A percentile compares a stretch with the other conserved stretches of the same genome.
Conservation (phyloP, 2,329 filamentous ascomycete genomes). For the Xylariaceae sp. region DNA sequence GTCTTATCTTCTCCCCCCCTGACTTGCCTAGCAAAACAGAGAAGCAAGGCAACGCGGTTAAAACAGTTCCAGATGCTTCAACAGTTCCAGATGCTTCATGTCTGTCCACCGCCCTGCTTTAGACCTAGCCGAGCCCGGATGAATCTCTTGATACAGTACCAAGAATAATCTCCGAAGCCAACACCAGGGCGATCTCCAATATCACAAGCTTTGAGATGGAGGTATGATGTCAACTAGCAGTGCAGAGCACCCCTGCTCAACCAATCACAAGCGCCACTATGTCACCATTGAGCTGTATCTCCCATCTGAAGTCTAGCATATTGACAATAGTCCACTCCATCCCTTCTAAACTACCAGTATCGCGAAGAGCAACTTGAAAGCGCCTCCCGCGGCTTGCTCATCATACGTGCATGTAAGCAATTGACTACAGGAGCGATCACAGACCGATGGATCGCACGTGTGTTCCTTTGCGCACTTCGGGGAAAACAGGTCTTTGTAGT, state of each 20-base stretch:
- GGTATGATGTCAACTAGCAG: constrained; percentile 19
- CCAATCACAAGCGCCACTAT: constrained; percentile 3
- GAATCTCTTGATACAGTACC: too few species aligned
- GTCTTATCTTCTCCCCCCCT: too few species aligned
- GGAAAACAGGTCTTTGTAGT: not conserved
- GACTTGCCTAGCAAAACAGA: too few species aligned
- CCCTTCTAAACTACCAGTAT: not conserved
- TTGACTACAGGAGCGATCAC: not conserved
- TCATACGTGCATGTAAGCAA: not conserved
- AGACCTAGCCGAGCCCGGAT: too few species aligned
- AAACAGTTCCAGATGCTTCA: too few species aligned
- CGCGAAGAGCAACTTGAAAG: constrained; percentile 7
- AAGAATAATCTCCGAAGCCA: too few species aligned
- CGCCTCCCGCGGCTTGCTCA: constrained; percentile 14
- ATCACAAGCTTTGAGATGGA: not conserved
- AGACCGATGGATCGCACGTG: not conserved
- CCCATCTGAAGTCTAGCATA: not conserved
- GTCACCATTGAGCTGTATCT: not conserved
- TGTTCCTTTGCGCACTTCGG: not conserved
- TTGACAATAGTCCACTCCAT: too few species aligned
- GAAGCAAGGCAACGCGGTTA: too few species aligned
- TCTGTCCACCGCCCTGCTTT: too few species aligned
- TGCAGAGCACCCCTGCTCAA: not conserved
- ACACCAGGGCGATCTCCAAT: constrained; percentile 1
- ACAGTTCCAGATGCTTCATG: too few species aligned